phyloP scores from a whole-genome alignment of 768 basidiomycete species.

The Pleurotus citrinopileatus region DNA sequence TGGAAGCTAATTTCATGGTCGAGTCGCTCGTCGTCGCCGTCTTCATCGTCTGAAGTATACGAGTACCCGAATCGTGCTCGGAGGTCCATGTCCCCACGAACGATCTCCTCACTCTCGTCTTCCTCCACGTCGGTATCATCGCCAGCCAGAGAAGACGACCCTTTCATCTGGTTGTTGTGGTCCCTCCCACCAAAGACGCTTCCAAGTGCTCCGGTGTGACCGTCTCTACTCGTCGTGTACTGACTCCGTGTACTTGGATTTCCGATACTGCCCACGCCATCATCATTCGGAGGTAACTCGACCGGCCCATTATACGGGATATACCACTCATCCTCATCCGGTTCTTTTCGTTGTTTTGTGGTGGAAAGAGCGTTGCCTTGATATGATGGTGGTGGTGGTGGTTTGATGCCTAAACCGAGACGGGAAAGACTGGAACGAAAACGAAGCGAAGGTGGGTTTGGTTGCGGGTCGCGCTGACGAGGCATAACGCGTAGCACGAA shows the following conservation, averaged over 20 bases:
- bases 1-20: slow-evolving; percentile 22
- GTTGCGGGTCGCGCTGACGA: slow-evolving; percentile 4
- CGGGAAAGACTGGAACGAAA: slow-evolving; percentile 38
- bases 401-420: slow-evolving; percentile 15
- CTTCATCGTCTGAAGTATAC: slow-evolving; percentile 14
- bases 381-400: too few species aligned
- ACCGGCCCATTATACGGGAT: slow-evolving; percentile 65
- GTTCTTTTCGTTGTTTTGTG: slow-evolving; percentile 11
- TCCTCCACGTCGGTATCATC: slow-evolving; percentile 4
- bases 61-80: slow-evolving; percentile 4
- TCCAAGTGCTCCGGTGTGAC: neutral
- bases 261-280: slow-evolving; percentile 1
- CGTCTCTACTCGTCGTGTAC: slow-evolving; percentile 19
- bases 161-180: neutral
- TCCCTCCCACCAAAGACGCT: slow-evolving; percentile 2
- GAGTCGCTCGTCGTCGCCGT: slow-evolving; percentile 20
- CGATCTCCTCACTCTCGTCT: slow-evolving; percentile 9
- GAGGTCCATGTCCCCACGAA: slow-evolving; percentile 6
- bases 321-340: slow-evolving; percentile 52
- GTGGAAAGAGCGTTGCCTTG: slow-evolving; percentile 12
- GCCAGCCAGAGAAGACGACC: neutral
- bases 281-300: slow-evolving; percentile 32
- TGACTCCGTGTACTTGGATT: neutral
- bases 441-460: neutral
- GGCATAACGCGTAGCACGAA: neutral